Evolutionary conservation across 495 filamentous ascomycete genomes (phyloP).

Genomic region (Cercophora samala): DNA sequence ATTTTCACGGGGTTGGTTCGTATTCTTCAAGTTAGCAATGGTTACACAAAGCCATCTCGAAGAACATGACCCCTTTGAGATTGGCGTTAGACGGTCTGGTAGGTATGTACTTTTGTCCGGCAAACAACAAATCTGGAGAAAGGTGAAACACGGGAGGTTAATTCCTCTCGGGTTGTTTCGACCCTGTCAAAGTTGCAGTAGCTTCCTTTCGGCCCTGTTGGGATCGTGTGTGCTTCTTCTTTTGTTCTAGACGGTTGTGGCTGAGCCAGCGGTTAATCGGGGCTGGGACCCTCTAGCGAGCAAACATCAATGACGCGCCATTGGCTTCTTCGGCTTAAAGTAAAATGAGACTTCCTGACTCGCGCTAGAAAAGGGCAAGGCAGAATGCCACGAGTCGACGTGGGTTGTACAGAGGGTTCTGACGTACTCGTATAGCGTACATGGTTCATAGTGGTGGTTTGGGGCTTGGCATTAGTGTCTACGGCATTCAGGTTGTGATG

Average conservation of each 20-base stretch:
- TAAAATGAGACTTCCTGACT: background rate
- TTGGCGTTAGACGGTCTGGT: no score
- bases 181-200: background rate
- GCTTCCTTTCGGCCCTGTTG: background rate
- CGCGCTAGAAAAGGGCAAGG: background rate
- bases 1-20: no score
- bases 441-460: background rate
- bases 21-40: no score
- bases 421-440: background rate
- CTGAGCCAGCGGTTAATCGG: background rate
- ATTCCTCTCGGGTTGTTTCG: background rate
- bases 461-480: background rate
- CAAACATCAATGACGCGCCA: background rate
- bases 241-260: background rate
- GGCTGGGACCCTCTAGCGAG: background rate
- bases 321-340: background rate
- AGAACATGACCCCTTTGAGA: no score
- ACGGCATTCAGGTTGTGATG: background rate
- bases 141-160: background rate
- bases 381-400: background rate
- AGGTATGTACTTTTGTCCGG: no score
- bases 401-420: background rate
- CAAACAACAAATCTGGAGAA: no score
- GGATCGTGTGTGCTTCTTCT: background rate
- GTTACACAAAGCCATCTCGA: no score